Evolutionary conservation across 2,329 filamentous ascomycete species (phyloP), one percentile per base, ranked within the genome.

Genomic region (Trichoderma arundinaceum): DNA sequence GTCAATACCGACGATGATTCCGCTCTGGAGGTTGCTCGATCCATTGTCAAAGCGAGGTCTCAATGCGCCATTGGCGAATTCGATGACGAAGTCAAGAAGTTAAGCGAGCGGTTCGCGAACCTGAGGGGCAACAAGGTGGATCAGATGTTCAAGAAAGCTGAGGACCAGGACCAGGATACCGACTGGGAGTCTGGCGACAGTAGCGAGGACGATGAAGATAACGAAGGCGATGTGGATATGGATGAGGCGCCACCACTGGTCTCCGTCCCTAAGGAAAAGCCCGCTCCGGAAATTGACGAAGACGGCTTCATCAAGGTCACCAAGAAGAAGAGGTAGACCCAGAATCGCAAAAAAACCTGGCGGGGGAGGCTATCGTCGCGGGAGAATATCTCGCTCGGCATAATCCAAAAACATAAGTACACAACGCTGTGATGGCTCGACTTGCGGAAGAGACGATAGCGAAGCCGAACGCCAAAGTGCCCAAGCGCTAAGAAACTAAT

Each of bases 1-100:
- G 90, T 95, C 64, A 90, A 92, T 65, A 87, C 97, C 33, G 95
- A 98, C 73, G 95, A 99, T 77, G 94, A 93, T 72, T 94, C 90
- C 54, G 91, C 89, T 39, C 88, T 85, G 61, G 86, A 89, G 64
- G 86, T 96, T 7, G 93, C 93, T 9, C 81, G 83, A 66, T 83
- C 88, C 71, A 91, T 98, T 66, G 79, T 96, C 76, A 82, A 83
- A 60, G 79, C 94, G 69, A 83, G 88, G 72, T 81, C 82, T 66
- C 84, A 91, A 74, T 88, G 88, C 72, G 81, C 83, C 66, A 83
- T 85, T 68, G 90, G 91, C 15, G 83, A 88, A 65, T 90, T 90
- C 69, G 81, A 80, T 15, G 81, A 80, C n/a, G 84, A 84, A 67
- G 86, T 93, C 61, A 83, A 88, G 69, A 81, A 80, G 68, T 78